Evolutionary conservation across 768 basidiomycete genomes (phyloP), one percentile per base, ranked within the genome.

Genomic region (Termitomyces heimii): DNA sequence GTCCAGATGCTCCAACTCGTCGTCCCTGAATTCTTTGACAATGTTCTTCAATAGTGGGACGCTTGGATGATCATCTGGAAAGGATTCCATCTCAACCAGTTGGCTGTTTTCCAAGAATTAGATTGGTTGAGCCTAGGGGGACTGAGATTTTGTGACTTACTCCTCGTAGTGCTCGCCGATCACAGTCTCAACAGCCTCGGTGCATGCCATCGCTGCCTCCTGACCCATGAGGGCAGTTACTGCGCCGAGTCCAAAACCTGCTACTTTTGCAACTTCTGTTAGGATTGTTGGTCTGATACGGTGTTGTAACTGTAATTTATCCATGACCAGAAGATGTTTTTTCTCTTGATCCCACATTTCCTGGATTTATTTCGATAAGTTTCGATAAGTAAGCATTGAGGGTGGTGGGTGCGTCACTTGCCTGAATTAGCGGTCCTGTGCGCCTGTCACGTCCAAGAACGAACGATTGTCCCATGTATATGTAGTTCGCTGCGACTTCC

Each of bases 101-200:
- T 98, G 95, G 65, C 94, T 97, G 45, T 14, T 39, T 52, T n/a
- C 46, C n/a, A 20, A 32, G 35, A 39, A 62, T 45, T 56, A 59
- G 54, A 60, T 20, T 44, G 51, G 14, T 18, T 26, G 10, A 24
- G 50, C 14, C 34, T 48, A 2, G 24, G 9, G 37, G n/a, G 55
- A 37, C 20, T 16, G 6, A 16, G 45, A 54, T 28, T n/a, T n/a
- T 13, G 9, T 9, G 22, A 80, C 92, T 67, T 68, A 96, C 95
- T 97, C 94, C 69, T 98, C 92, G 65, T 98, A 98, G 71, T 98
- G 95, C 70, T 98, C 95, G 40, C 95, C 95, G 53, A 98, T 98
- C 55, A 93, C 93, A 0, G 95, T 97, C 70, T 98, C 95, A 20
- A 98, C 94, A 0, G 95, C 95, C 70, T 98, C 95, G 0, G 95